These are phyloP conservation scores for Gigaspora rosea DNA, from an alignment of 192 early-diverging fungal species.

Conservation along the genomic window DNA sequence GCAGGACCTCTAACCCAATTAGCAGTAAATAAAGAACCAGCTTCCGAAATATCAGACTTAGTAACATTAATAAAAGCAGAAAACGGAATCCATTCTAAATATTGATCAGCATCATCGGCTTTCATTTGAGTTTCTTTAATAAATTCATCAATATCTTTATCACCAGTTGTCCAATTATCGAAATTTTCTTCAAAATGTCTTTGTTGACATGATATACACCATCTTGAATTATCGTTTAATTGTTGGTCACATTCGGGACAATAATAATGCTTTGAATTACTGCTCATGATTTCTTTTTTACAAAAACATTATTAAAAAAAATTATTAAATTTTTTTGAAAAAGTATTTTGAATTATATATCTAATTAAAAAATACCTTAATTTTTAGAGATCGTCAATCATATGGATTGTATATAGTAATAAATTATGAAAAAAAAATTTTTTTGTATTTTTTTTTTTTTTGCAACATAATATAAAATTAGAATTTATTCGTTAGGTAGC, in stretches of 20 bases:
- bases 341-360: no score
- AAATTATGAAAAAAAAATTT: no score
- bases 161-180: slow-evolving; percentile 26
- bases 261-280: not conserved
- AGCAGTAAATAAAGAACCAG: slow-evolving; percentile 4
- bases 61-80: not conserved
- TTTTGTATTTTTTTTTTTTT: no score
- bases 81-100: slow-evolving; percentile 28
- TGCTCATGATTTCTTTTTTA: not conserved
- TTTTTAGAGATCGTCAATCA: no score
- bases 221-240: not conserved
- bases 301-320: no score
- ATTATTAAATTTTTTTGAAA: no score
- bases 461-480: no score
- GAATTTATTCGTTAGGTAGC: no score
- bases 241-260: slow-evolving; percentile 14
- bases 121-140: slow-evolving; percentile 22
- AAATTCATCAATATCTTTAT: slow-evolving; percentile 20
- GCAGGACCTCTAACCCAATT: slow-evolving; percentile 19
- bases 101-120: slow-evolving; percentile 15
- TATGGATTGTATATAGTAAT: no score
- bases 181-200: slow-evolving; percentile 20
- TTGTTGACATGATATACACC: slow-evolving; percentile 22
- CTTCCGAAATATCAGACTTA: not conserved
- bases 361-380: no score